A percentile compares a stretch with the other conserved stretches of the same genome.
Evolutionary conservation across 2,329 filamentous ascomycete species (phyloP).

Genomic region (Alternaria tenuissima): DNA sequence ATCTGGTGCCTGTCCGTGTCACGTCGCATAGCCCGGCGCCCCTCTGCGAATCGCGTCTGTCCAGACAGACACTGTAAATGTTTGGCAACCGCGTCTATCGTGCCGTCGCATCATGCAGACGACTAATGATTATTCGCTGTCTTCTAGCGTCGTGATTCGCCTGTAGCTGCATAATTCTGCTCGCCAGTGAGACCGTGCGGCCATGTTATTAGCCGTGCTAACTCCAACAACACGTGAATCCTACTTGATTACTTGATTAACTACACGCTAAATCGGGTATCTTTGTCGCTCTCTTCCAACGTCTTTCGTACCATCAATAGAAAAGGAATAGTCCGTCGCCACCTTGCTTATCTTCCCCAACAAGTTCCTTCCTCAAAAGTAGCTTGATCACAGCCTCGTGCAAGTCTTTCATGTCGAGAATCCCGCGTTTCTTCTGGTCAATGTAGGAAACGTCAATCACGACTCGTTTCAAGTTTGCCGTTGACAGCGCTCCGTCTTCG

Average conservation of each 20-base stretch:
- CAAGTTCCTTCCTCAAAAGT: conserved; percentile 74
- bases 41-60: not conserved
- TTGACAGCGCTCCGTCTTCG: conserved; percentile 77
- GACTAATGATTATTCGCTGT: conserved; percentile 4
- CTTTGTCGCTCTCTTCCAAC: conserved; percentile 6
- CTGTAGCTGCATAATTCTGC: conserved; percentile 24
- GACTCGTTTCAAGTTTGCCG: conserved; percentile 76
- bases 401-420: conserved; percentile 95
- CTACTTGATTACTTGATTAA: conserved; percentile 5
- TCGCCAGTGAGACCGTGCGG: conserved; percentile 23
- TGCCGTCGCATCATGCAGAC: not conserved
- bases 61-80: not conserved
- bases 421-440: conserved; percentile 90
- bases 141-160: conserved; percentile 27
- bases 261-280: conserved; percentile 18
- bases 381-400: conserved; percentile 81
- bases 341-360: conserved; percentile 39
- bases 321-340: conserved; percentile 44
- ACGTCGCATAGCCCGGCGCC: not conserved
- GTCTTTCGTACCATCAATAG: conserved; percentile 28
- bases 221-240: conserved; percentile 10
- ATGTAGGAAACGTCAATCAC: conserved; percentile 92
- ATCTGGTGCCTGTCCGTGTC: not conserved
- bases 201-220: conserved; percentile 23
- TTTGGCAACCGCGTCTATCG: not conserved